Base-by-base conservation (phyloP, 2,329 filamentous ascomycete genomes). In the Aureobasidium sp. region DNA sequence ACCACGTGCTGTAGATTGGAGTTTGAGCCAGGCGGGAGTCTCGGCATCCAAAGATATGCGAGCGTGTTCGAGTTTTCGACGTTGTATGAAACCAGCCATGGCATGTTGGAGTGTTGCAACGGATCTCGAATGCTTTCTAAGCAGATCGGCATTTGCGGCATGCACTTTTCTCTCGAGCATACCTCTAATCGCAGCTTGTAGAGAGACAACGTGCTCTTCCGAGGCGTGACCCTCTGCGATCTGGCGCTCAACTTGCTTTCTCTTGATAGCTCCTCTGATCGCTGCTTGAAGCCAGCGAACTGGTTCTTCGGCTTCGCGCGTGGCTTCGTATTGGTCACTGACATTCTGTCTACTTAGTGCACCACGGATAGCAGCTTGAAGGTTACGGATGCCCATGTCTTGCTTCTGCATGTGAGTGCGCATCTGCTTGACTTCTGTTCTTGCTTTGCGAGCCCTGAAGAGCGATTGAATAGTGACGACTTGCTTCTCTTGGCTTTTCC, bases 401-500 rank as follows among this genome's bases (percentile, higher is more conserved):
- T 81, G 77, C 45, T 72, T 69, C 57, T 79, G 75, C 16, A 79
- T 76, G 65, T 67, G 77, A 65, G 66, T 79, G 69, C 71, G 86
- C 47, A 77, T 76, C 59, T 70, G 71, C 63, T 78, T 75, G 16
- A 77, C 77, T 65, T 79, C 68, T 6, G 72, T 71, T 64, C 78
- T 68, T 25, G 78, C 76, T 65, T 78, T 89, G 63, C 82, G 82
- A 27, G 87, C 89, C 69, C 89, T 81, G 70, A 91, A 83, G 50
- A 96, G 79, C 72, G 86, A 96, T 74, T 99, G 94, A 13, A 99
- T 78, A 68, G 86, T 85, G 63, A 94, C 75, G 49, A 97, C 82
- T 6, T 80, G 78, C 49, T 68, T 67, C 72, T 93, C 88, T 61
- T 86, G 83, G 58, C 82, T 83, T 69, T 86, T 85, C 84, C 86